Evolutionary conservation across 2,329 filamentous ascomycete genomes (phyloP), one percentile per base, ranked within the genome.

Genomic region (Nothomitra cinnamomea): DNA sequence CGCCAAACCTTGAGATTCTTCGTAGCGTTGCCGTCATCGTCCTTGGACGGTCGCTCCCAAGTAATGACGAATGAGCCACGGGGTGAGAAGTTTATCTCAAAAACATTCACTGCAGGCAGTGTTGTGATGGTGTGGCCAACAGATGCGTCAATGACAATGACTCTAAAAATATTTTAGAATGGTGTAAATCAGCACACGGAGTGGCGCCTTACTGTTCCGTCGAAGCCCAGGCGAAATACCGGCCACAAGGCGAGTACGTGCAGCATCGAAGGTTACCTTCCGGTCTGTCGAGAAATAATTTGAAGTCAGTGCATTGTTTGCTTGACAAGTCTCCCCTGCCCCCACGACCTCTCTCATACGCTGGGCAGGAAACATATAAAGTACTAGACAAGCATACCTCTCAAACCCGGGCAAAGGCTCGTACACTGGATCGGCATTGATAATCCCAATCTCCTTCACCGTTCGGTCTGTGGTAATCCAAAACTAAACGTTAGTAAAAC

Each of bases 1-100:
- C 82, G 81, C 92, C 92, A 98, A 61, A 98, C 83, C 76, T 95
- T 96, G 59, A 98, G 74, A 67, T 98, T 98, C 78, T 95, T 95
- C 61, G 80, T 83, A 47, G 92, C 88, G 68, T 95, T 87, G 55
- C 92, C 92, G 56, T 85, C 83, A 64, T 90, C 90, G 64, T 96
- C 90, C 73, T 96, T 96, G 60, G 79, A 77, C 7, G 88, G 85
- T 36, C 92, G 82, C 73, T 98, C 90, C 88, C 89, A 96, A 53
- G 92, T 96, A 66, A 94, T 95, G 65, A 96, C 74, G 69, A 86
- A 98, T 55, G 86, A 92, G 57, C 92, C 92, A 54, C 82, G 76
- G 3, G 90, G 92, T 24, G 92, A 98, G 71, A 98, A 98, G 59
- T 83, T 87, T 56, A 98, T 74, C 68, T 98, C 92, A 72, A 87